Base-by-base conservation (phyloP, 2,329 filamentous ascomycete genomes). In the Xylariaceae sp. region DNA sequence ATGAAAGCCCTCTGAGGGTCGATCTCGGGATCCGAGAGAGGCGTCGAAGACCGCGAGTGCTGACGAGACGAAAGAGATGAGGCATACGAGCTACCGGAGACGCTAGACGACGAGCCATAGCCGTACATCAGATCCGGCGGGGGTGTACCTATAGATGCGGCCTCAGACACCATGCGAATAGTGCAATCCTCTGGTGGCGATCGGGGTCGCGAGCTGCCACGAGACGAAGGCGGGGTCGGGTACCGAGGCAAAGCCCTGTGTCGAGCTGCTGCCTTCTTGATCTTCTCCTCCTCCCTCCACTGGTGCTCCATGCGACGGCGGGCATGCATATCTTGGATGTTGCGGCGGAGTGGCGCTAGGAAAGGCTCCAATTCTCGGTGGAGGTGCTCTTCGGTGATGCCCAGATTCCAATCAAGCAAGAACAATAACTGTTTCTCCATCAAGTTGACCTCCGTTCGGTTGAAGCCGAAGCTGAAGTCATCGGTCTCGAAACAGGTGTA, bases 381-480 rank as follows among this genome's bases (percentile, higher is more conserved):
- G 30, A 98, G 81, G 55, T 97, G 88, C 40, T 89, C 74, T 57
- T 88, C 80, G 29, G 74, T 81, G 58, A 98, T 88, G 51, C 86
- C 78, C 44, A 95, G 78, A 52, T 98, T 88, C 88, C 89, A 98
- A 61, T 96, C 86, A 31, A 98, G 74, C 30, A 98, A 77, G 70
- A 88, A 92, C 36, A 98, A 82, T 19, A 98, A 76, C 68, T 98
- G 92, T 76, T 94, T 94, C 76, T 98, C 92, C 92, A 98, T 98
- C 47, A 97, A 75, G 71, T 98, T 98, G 56, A 98, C 92, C 68
- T 98, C 92, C 24, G 87, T 92, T 52, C 89, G 76, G 56, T 82
- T 90, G 73, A 98, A 97, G 54, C 88, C 86, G 58, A 97, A 98
- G 57, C 73, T 78, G 59, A 69, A 73, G 46, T 54, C 60, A 7